Base-by-base conservation (phyloP, 768 basidiomycete species). In the Rhizopogon rudus region DNA sequence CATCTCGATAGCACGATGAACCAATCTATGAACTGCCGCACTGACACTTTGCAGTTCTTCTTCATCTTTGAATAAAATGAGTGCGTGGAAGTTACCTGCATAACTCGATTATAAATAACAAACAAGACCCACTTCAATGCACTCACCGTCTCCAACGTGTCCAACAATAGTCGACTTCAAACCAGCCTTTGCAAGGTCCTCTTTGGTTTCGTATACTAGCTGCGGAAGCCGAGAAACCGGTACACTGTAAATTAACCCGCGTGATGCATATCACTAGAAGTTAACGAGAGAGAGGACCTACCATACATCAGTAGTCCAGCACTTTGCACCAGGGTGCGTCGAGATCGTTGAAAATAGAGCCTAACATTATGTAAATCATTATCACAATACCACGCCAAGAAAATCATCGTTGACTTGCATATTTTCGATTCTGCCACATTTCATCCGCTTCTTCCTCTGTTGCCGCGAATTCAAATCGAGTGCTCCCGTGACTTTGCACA, bases 221-320 rank as follows among this genome's bases (percentile, higher is more conserved):
- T 87, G 78, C 3, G 87, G 85, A 16, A 90, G 75, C 45, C 77
- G 76, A 1, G 84, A 86, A 7, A 88, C 84, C 0, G 87, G 87
- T 13, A 91, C 87, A 59, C 84, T 86, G 14, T 25, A 16, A 37
- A 37, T 9, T 35, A 22, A 52, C 10, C 8, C 17, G 17, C 45
- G 10, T 33, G 10, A 44, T 57, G 48, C 44, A 16, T 6, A 14
- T 17, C 28, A 17, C n/a, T 28, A 14, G 13, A 44, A 54, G 17
- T 40, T 2, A 35, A 20, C 25, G 33, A 41, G 9, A 41, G 14
- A 6, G 5, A 37, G 49, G 28, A 50, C 74, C 55, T 69, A 91
- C 91, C 93, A 95, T 29, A 94, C 93, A 68, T 94, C 93, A 1
- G 93, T 96, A 22, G 85, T 88, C 92, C 91, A 94, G 57, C 82